A percentile compares a stretch with the other conserved stretches of the same genome.
These are phyloP conservation scores for Ceratocystis colombiana DNA, from an alignment of 2,329 filamentous ascomycete species.

Conservation along the genomic window DNA sequence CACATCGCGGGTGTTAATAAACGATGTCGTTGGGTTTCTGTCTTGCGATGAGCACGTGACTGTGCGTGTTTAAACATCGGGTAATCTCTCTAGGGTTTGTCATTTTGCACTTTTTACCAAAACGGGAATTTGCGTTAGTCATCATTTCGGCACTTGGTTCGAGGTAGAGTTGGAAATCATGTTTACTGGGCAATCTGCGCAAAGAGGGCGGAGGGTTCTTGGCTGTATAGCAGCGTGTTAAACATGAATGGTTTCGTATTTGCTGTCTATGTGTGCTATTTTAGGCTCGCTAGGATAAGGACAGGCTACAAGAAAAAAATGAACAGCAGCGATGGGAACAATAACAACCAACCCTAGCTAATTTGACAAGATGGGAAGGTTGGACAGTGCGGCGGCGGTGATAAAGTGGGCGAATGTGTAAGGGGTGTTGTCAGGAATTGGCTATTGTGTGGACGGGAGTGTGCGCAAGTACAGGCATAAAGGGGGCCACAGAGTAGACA, in stretches of 20 bases:
- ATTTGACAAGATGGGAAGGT: too few relatives aligned
- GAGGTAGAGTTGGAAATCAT: conserved; percentile 6
- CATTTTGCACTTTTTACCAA: background rate
- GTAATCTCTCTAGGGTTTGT: background rate
- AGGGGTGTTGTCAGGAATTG: too few relatives aligned
- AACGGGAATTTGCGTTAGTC: background rate
- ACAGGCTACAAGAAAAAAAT: too few relatives aligned
- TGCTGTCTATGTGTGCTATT: background rate
- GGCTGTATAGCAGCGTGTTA: background rate
- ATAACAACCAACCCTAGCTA: too few relatives aligned
- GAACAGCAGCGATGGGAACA: too few relatives aligned
- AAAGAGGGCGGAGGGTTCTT: background rate
- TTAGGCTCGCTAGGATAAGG: background rate
- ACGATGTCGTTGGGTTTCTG: conserved; percentile 14
- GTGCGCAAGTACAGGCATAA: too few relatives aligned
- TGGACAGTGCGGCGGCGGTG: too few relatives aligned
- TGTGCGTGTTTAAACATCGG: background rate
- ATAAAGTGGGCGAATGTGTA: too few relatives aligned
- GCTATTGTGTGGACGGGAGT: too few relatives aligned
- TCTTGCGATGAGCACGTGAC: background rate
- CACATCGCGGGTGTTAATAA: conserved; percentile 11
- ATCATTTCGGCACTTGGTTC: background rate
- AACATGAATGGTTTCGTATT: conserved; percentile 1
- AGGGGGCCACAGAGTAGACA: too few relatives aligned
- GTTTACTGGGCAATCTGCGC: background rate